Conservation (phyloP, 164 flowering plant genomes). For the Magnolia officinalis region DNA sequence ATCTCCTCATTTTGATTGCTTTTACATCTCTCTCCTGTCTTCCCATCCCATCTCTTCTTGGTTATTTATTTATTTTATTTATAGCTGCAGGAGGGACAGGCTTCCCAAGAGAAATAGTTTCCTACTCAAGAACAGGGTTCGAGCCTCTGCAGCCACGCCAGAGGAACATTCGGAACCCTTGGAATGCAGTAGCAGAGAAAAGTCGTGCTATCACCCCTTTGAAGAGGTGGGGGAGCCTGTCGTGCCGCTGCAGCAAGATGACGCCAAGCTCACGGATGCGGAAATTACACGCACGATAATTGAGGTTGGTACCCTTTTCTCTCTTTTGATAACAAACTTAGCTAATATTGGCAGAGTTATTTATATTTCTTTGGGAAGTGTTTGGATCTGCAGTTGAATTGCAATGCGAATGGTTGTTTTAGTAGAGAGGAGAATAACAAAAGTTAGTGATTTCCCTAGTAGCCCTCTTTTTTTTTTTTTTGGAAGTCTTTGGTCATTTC, state of each 20-base stretch:
- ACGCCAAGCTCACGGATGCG: constrained; percentile 53
- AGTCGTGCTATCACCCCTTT: constrained; percentile 62
- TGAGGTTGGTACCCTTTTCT: constrained; percentile 52
- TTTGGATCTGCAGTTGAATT: background rate
- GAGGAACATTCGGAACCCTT: constrained; percentile 41
- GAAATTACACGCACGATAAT: constrained; percentile 66
- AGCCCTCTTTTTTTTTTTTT: no score
- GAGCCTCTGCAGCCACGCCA: constrained; percentile 24
- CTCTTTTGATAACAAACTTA: background rate
- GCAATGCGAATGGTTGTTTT: background rate
- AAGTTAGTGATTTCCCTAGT: background rate
- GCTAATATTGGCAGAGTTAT: background rate
- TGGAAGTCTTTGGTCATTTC: no score
- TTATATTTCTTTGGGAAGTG: background rate
- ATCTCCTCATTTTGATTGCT: background rate
- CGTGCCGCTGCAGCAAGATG: constrained; percentile 18
- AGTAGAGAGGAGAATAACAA: background rate
- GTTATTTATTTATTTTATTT: background rate
- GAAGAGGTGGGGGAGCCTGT: constrained; percentile 55
- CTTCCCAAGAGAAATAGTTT: constrained; percentile 18
- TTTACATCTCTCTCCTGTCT: background rate
- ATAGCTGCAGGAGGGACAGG: constrained; percentile 17
- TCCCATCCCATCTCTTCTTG: no score
- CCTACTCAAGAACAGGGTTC: constrained; percentile 26
- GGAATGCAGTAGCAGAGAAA: constrained; percentile 33